These are phyloP conservation scores for Rhynchosporium secalis DNA, from an alignment of 2,329 filamentous ascomycete genomes.

Conservation along the genomic window DNA sequence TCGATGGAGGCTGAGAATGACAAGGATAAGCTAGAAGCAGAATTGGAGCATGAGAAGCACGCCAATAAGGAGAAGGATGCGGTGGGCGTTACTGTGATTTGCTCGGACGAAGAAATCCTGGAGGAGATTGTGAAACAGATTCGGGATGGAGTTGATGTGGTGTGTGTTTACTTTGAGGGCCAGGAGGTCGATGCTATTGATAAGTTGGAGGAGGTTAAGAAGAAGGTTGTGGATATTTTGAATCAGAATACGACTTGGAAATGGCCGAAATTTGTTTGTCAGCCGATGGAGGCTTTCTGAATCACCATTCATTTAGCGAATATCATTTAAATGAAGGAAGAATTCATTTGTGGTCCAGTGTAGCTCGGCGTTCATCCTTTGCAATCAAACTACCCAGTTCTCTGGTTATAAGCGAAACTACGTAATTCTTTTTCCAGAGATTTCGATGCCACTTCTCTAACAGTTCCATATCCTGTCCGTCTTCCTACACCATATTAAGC, in stretches of 20 bases:
- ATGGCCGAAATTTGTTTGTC: background rate
- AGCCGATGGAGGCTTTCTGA: conserved; percentile 4
- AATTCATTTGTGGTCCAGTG: background rate
- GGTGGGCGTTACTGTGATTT: background rate
- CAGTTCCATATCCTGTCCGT: background rate
- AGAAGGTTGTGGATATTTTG: background rate
- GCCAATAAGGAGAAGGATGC: background rate
- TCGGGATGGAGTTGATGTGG: background rate
- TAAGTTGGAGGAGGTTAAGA: background rate
- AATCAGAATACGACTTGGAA: background rate
- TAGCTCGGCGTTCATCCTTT: too few species aligned
- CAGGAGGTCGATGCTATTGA: conserved; percentile 1
- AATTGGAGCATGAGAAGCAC: background rate
- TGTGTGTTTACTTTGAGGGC: conserved; percentile 1
- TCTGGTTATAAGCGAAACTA: background rate
- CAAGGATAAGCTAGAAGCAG: background rate
- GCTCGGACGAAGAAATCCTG: background rate
- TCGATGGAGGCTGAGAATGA: background rate
- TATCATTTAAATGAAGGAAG: background rate
- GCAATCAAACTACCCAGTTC: too few species aligned
- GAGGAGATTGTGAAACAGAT: background rate
- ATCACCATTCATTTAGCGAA: background rate
- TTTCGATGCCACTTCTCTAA: background rate
- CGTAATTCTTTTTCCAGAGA: background rate
- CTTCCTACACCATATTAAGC: conserved; percentile 25